A percentile compares a stretch with the other conserved stretches of the same genome.
Conservation (phyloP, 2,329 filamentous ascomycete genomes). For the Arthrocladium fulminans region DNA sequence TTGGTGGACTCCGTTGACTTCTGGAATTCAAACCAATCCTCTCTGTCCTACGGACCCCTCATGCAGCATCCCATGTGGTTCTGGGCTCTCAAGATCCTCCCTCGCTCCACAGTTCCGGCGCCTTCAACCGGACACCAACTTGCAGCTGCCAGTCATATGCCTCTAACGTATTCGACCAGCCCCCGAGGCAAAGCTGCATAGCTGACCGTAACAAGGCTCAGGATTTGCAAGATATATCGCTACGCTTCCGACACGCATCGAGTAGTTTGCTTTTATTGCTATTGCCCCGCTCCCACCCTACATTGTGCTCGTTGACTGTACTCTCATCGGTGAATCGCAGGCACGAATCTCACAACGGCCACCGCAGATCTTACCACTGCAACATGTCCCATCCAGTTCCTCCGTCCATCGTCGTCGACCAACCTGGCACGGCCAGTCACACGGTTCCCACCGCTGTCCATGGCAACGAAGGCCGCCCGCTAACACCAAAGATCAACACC, state of each 20-base stretch:
- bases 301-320: background rate
- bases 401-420: constrained; percentile 20
- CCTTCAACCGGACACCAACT: background rate
- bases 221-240: too few species aligned
- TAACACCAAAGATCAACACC: constrained; percentile 9
- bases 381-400: constrained; percentile 13
- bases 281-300: background rate
- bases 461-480: constrained; percentile 1
- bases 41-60: background rate
- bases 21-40: background rate
- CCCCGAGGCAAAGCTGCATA: background rate
- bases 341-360: background rate
- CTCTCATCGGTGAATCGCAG: background rate
- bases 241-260: too few species aligned
- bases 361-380: background rate
- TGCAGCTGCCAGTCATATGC: constrained; percentile 4
- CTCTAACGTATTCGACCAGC: background rate
- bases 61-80: background rate
- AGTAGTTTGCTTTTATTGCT: too few species aligned
- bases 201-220: constrained; percentile 6
- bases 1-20: background rate
- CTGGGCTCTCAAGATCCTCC: background rate
- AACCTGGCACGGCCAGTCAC: constrained; percentile 10
- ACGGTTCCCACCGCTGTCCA: constrained; percentile 7
- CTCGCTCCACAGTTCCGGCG: background rate